phyloP scores from a whole-genome alignment of 164 flowering plant species.

The Cinnamomum micranthum region DNA sequence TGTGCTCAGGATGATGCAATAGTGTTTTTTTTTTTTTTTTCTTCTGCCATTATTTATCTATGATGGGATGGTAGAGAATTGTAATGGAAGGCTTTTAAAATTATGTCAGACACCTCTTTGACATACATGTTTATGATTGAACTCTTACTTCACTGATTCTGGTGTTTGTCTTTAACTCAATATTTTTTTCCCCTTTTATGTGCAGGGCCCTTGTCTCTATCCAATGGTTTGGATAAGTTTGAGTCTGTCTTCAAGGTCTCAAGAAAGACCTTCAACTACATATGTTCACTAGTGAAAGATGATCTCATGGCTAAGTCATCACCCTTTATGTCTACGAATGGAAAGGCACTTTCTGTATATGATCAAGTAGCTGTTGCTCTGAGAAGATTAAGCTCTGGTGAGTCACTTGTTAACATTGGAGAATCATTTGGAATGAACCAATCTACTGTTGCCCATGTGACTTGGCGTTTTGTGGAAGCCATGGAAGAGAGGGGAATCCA shows the following conservation, averaged over 20 bases:
- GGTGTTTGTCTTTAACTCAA: not conserved
- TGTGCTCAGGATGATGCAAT: too few relatives aligned
- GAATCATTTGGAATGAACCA: conserved; percentile 65
- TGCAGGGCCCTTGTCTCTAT: conserved; percentile 46
- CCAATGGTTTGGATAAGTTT: conserved; percentile 41
- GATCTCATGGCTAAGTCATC: conserved; percentile 48
- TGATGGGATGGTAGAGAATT: not conserved
- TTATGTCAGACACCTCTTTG: not conserved
- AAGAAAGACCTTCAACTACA: conserved; percentile 68
- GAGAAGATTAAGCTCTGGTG: conserved; percentile 78
- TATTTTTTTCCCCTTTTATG: not conserved
- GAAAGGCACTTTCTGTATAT: conserved; percentile 41
- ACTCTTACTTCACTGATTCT: not conserved
- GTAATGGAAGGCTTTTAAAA: not conserved
- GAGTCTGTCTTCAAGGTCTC: conserved; percentile 61
- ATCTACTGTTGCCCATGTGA: conserved; percentile 72
- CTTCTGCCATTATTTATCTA: not conserved
- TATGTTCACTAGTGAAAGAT: conserved; percentile 73
- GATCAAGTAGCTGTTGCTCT: conserved; percentile 84
- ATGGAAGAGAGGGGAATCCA: conserved; percentile 70
- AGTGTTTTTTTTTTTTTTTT: too few relatives aligned
- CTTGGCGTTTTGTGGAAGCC: conserved; percentile 84
- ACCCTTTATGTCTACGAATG: conserved; percentile 37
- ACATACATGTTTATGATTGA: not conserved
- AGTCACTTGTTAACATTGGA: conserved; percentile 53